Conservation (phyloP, 164 flowering plant genomes). For the Vitis vinifera region ASM3070453v1 NC_081810.1:6807001-6807500, state of each 20-base stretch:
- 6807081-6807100: background rate
- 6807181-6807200: conserved; percentile 93
- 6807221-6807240: conserved; percentile 1
- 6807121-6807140: conserved; percentile 46
- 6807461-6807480: conserved; percentile 55
- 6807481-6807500: conserved; percentile 5
- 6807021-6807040: background rate
- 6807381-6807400: background rate
- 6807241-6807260: background rate
- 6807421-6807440: conserved; percentile 17
- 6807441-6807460: conserved; percentile 63
- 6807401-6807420: conserved; percentile 64
- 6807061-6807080: background rate
- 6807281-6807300: background rate
- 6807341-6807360: too few relatives aligned
- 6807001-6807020: background rate
- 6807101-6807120: background rate
- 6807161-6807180: conserved; percentile 93
- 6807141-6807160: conserved; percentile 37
- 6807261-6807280: conserved; percentile 2
- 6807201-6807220: conserved; percentile 67
- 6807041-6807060: background rate
- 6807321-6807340: background rate
- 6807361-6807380: too few relatives aligned
- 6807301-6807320: background rate